A percentile compares a stretch with the other conserved stretches of the same genome.
Evolutionary conservation across 352 stramenopile genomes (phyloP).

Genomic region (Globisporangium canariense): DNA sequence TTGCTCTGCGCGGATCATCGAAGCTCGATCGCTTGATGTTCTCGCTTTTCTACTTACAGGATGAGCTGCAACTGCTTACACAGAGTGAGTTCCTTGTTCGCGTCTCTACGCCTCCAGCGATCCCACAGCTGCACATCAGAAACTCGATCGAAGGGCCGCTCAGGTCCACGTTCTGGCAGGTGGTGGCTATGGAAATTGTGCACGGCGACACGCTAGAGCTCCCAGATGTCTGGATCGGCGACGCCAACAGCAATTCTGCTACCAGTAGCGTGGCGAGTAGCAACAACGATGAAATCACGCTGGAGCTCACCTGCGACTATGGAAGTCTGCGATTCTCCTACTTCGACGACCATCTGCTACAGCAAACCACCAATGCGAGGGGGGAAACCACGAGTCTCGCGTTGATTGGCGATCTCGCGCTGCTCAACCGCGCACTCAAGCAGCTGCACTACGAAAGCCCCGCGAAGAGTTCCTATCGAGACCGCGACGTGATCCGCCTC

Average conservation of each 20-base stretch:
- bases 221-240: conserved; percentile 13
- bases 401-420: neutral
- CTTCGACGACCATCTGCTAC: conserved; percentile 11
- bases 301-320: conserved; percentile 13
- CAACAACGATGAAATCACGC: conserved; percentile 4
- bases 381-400: neutral
- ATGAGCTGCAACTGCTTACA: neutral
- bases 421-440: conserved; percentile 23
- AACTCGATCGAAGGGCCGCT: conserved; percentile 29
- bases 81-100: conserved; percentile 12
- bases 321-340: conserved; percentile 13
- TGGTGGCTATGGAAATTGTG: conserved; percentile 9
- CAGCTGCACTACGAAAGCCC: conserved; percentile 18
- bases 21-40: conserved; percentile 14
- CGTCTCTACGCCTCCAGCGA: conserved; percentile 1
- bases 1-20: neutral
- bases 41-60: conserved; percentile 5
- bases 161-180: conserved; percentile 20
- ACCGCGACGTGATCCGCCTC: conserved; percentile 21
- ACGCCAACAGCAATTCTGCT: conserved; percentile 10
- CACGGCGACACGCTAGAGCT: conserved; percentile 11
- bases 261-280: neutral
- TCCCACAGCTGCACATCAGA: conserved; percentile 17
- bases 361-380: neutral
- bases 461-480: conserved; percentile 14